phyloP scores from a whole-genome alignment of 2,329 filamentous ascomycete species.

The Fusarium decemcellulare region DNA sequence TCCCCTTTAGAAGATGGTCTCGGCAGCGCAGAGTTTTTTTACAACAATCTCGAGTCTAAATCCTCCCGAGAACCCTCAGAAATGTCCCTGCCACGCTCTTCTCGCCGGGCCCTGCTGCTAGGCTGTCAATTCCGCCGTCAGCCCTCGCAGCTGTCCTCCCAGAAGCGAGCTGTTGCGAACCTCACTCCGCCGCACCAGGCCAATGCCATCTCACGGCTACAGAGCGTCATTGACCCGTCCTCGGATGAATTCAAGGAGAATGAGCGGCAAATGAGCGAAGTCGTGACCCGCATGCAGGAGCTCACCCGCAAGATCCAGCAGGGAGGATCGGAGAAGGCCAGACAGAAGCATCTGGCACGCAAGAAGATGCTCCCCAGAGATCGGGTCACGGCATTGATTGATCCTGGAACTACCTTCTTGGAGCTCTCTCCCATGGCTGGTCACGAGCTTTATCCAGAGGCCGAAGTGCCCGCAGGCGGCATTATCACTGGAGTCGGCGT shows the following conservation, averaged over 20 bases:
- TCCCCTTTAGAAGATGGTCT: constrained; percentile 24
- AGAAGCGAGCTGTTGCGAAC: constrained; percentile 71
- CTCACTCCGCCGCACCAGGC: constrained; percentile 88
- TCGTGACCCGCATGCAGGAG: constrained; percentile 76
- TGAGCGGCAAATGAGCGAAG: constrained; percentile 80
- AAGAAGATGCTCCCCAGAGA: constrained; percentile 97
- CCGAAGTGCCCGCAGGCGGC: constrained; percentile 89
- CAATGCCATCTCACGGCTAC: constrained; percentile 84
- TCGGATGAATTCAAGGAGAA: constrained; percentile 89
- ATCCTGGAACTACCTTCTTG: constrained; percentile 90
- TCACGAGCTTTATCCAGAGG: constrained; percentile 86
- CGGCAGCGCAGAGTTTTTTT: constrained; percentile 7
- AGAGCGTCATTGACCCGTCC: constrained; percentile 80
- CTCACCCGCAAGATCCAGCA: constrained; percentile 80
- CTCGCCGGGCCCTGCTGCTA: constrained; percentile 61
- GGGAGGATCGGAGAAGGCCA: constrained; percentile 85
- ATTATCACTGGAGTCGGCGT: constrained; percentile 94
- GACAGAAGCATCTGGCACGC: constrained; percentile 87
- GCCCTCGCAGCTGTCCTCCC: constrained; percentile 49
- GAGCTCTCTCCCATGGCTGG: constrained; percentile 95
- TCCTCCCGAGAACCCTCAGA: constrained; percentile 12
- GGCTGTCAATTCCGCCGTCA: constrained; percentile 53
- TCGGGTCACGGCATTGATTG: constrained; percentile 87
- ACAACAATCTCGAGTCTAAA: constrained; percentile 6
- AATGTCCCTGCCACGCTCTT: constrained; percentile 65